Base-by-base conservation (phyloP, 2,329 filamentous ascomycete genomes). In the Neofusicoccum ribis region DNA sequence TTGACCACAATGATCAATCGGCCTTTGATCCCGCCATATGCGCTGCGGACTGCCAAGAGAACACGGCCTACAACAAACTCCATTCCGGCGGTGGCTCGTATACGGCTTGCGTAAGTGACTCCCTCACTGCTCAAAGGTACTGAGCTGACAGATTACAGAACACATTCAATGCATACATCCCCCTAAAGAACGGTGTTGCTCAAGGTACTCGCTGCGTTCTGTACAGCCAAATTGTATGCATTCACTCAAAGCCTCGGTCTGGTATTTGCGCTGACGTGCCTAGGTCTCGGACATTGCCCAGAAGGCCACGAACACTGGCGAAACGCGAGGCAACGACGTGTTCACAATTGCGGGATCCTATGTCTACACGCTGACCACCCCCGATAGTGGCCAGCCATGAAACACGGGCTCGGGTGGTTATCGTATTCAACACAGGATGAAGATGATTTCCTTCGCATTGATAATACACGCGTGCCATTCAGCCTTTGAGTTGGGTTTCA, bases 141-240 rank as follows among this genome's bases (percentile, higher is more conserved):
- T 3, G 14, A 8, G 15, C 52, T 56, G 12, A 56, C 20, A 27
- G 3, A 7, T 27, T 11, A 0, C 2, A 56, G 52, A 56, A 27
- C 37, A 56, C 52, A 12, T 77, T 73, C 68, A 76, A 75, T 39
- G 71, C 73, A 11, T 79, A 79, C 61, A 72, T 79, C n/a, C 68
- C 78, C 15, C 70, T 69, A 36, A 72, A 75, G 62, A 74, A 76
- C 60, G 72, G 70, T 15, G 65, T 72, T 31, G 74, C 77, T 2
- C 71, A 77, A 50, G 77, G 76, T n/a, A 75, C 74, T 36, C 78
- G 78, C 69, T 79, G 77, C 64, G 63, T 68, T 15, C 68, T 75
- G 67, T 75, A 72, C 34, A 71, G 39, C 4, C 63, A 73, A 37
- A 23, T 59, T 5, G 37, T 50, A 44, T 1, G 49, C 5, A 7